phyloP scores from a whole-genome alignment of 106 monocot genomes.

The Cymbidium sinense region DNA sequence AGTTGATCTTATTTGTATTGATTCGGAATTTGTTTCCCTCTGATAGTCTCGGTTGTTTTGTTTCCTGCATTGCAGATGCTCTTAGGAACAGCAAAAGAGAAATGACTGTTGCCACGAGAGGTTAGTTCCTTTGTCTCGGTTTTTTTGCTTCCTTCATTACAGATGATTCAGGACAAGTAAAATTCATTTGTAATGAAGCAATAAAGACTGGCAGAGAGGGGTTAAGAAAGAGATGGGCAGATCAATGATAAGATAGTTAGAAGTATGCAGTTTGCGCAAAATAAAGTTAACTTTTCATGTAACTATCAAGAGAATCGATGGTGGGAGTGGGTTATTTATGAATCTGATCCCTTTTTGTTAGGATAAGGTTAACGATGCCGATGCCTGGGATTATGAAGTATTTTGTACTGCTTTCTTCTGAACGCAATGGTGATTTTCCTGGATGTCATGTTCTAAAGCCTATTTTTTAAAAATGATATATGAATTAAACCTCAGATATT shows the following conservation, averaged over 20 bases:
- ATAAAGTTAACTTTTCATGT: not conserved
- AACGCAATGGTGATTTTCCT: not conserved
- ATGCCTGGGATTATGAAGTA: not conserved
- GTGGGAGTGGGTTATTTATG: not conserved
- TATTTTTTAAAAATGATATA: not conserved
- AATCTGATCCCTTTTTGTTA: not conserved
- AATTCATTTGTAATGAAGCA: not conserved
- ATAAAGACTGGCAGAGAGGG: not conserved
- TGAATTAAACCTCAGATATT: not conserved
- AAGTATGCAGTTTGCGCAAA: not conserved
- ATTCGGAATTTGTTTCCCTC: not conserved
- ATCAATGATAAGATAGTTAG: not conserved
- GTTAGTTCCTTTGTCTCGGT: constrained; percentile 18
- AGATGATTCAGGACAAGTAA: not conserved
- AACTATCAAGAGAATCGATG: not conserved
- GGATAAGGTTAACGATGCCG: not conserved
- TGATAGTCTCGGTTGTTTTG: not conserved
- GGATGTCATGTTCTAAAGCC: not conserved
- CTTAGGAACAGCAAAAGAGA: constrained; percentile 89
- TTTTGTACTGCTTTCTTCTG: not conserved
- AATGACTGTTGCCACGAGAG: constrained; percentile 81
- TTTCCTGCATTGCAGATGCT: constrained; percentile 45
- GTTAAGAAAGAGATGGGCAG: not conserved
- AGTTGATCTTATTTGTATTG: not conserved
- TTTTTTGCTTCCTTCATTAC: not conserved